Evolutionary conservation across 805 yeast genomes (phyloP), one percentile per base, ranked within the genome.

Genomic region (Zygosaccharomyces bisporus): DNA sequence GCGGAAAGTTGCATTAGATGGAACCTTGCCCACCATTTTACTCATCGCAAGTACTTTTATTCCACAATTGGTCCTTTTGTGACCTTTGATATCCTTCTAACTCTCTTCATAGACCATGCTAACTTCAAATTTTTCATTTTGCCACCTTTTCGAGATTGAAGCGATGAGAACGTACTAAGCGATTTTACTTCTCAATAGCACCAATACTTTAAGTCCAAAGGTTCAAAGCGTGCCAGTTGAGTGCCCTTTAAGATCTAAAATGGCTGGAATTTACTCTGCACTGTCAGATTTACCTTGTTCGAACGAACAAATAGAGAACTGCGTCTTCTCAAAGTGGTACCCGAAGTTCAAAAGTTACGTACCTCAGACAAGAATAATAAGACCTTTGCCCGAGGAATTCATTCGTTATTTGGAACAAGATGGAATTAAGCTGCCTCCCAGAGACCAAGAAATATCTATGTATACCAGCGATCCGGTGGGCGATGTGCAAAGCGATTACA

Each of bases 1-100:
- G 60, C 81, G 86, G 74, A 93, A 93, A 35, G 93, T 85, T 43
- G 93, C 89, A 69, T 88, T 88, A 30, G 89, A 81, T 17, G 86
- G 81, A 40, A 51, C 45, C 39, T 57, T 60, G 34, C 56, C 44
- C 16, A 63, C 52, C 61, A 57, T 58, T 19, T 29, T 31, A 27
- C 20, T 18, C 27, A 33, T 19, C n/a, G 13, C 14, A 32, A 33
- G 19, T 13, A 16, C 9, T 41, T n/a, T 24, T 37, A 32, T 16
- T 12, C 31, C 10, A 16, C 25, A 24, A 33, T 34, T 33, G 36
- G 25, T n/a, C 32, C 9, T 34, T 41, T 8, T 16, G 13, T 27
- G 14, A 2, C 16, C 16, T 27, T 6, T 13, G 7, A 13, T 7
- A 27, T 3, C 14, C 3, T 12, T 10, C 6, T 10, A 3, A 27